Evolutionary conservation across 1,139 yeast genomes (phyloP).

Genomic region (Protomyces lactucae-debilis): DNA sequence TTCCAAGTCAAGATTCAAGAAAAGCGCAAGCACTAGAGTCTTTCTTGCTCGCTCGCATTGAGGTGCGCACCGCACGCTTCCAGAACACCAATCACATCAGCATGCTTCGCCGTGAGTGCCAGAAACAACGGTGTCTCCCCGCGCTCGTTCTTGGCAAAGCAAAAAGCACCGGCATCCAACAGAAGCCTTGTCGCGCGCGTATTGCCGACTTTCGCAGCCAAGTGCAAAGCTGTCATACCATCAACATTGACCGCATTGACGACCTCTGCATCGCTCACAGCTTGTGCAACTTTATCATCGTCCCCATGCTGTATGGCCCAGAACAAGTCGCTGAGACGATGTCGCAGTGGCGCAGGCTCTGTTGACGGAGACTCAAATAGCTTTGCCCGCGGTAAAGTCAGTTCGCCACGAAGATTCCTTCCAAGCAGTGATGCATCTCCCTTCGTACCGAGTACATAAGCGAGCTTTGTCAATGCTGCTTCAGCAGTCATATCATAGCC

Average conservation of each 20-base stretch:
- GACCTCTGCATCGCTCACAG: slow-evolving; percentile 2
- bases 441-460: slow-evolving; percentile 18
- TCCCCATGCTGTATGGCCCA: slow-evolving; percentile 11
- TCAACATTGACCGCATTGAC: slow-evolving; percentile 10
- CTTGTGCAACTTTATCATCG: background rate
- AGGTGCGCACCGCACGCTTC: slow-evolving; percentile 18
- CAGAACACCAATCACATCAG: background rate
- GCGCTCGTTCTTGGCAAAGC: slow-evolving; percentile 11
- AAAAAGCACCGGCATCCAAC: slow-evolving; percentile 9
- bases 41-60: background rate
- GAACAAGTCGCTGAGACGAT: slow-evolving; percentile 6
- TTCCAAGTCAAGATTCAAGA: background rate
- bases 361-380: background rate
- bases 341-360: slow-evolving; percentile 5
- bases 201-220: slow-evolving; percentile 9
- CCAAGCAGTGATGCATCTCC: slow-evolving; percentile 1
- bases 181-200: background rate
- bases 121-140: slow-evolving; percentile 21
- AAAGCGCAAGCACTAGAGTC: background rate
- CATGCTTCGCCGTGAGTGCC: background rate
- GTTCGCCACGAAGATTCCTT: slow-evolving; percentile 19
- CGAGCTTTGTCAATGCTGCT: slow-evolving; percentile 21
- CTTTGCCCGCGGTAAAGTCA: slow-evolving; percentile 1
- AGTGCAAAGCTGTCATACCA: slow-evolving; percentile 17
- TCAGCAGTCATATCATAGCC: slow-evolving; percentile 26